Evolutionary conservation across 331 rosid species (phyloP).

Genomic region (Dryas integrifolia): DNA sequence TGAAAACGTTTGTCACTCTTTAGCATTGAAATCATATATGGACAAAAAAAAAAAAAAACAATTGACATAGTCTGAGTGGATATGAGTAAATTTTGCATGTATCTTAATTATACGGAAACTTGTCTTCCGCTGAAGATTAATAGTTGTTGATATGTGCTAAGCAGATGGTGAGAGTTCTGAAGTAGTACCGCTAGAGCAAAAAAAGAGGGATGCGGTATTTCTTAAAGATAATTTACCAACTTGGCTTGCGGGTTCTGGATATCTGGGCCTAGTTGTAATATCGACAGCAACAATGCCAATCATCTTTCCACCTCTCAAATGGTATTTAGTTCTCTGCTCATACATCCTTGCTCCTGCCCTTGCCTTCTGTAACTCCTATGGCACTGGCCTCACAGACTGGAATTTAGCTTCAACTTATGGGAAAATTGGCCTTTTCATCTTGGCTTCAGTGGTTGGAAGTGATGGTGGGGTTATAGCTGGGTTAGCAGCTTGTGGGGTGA

Average conservation of each 20-base stretch:
- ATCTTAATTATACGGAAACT: not conserved
- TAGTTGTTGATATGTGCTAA: not conserved
- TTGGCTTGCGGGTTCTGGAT: conserved; percentile 79
- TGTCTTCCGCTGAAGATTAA: conserved; percentile 11
- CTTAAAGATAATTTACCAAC: conserved; percentile 73
- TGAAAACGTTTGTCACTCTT: conserved; percentile 13
- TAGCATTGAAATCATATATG: not conserved
- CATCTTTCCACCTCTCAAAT: conserved; percentile 80
- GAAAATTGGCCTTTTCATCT: conserved; percentile 72
- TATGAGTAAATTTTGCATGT: not conserved
- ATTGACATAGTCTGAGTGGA: not conserved
- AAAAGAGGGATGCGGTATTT: conserved; percentile 58
- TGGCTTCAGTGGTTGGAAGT: conserved; percentile 63
- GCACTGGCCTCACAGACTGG: conserved; percentile 79
- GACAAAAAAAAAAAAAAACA: too few species aligned
- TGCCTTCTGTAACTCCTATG: conserved; percentile 92
- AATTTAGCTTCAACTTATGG: conserved; percentile 69
- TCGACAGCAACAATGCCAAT: conserved; percentile 64
- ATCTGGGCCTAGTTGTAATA: conserved; percentile 63
- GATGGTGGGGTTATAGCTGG: conserved; percentile 87
- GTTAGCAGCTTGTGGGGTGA: conserved; percentile 64
- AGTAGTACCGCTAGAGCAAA: conserved; percentile 45
- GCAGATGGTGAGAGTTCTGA: conserved; percentile 52
- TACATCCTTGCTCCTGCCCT: conserved; percentile 81
- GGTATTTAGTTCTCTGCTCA: conserved; percentile 75